These are phyloP conservation scores for Hebeloma cylindrosporum DNA, from an alignment of 768 basidiomycete genomes.

Conservation along the genomic window DNA sequence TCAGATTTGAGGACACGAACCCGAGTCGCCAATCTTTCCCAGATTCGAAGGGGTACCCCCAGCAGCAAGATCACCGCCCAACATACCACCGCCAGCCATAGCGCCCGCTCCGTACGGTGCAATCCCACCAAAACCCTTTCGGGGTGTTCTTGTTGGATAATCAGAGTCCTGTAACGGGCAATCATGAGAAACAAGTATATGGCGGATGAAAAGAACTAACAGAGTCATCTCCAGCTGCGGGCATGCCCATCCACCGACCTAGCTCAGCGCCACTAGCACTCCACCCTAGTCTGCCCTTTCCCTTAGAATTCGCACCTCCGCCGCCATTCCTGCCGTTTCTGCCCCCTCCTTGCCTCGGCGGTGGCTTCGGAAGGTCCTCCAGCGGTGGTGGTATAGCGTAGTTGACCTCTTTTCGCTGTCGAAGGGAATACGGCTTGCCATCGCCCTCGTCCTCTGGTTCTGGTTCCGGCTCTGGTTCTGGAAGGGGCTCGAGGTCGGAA, in stretches of 20 bases:
- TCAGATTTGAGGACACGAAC: conserved; percentile 32
- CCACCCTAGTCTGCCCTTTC: conserved; percentile 58
- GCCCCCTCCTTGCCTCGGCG: conserved; percentile 35
- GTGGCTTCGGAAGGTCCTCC: conserved; percentile 61
- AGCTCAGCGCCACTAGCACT: conserved; percentile 78
- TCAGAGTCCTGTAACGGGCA: conserved; percentile 78
- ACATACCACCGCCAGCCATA: conserved; percentile 51
- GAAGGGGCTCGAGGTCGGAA: conserved; percentile 43
- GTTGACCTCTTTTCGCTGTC: conserved; percentile 69
- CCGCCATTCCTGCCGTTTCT: conserved; percentile 32
- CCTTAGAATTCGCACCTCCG: conserved; percentile 33
- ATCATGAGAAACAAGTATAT: conserved; percentile 1
- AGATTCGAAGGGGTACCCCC: conserved; percentile 83
- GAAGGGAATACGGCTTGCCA: conserved; percentile 62
- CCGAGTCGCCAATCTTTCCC: conserved; percentile 80
- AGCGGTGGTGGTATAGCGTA: conserved; percentile 82
- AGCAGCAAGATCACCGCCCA: conserved; percentile 64
- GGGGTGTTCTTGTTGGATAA: conserved; percentile 60
- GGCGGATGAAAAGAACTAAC: conserved; percentile 40
- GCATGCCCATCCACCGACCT: conserved; percentile 74
- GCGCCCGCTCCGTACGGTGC: conserved; percentile 56
- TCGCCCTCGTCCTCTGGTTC: conserved; percentile 50
- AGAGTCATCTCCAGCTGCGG: conserved; percentile 60
- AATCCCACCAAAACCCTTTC: conserved; percentile 58
- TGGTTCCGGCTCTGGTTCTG: conserved; percentile 45